A percentile compares a stretch with the other conserved stretches of the same genome.
Evolutionary conservation across 2,329 filamentous ascomycete species (phyloP).

Genomic region (Orbilia brochopaga): DNA sequence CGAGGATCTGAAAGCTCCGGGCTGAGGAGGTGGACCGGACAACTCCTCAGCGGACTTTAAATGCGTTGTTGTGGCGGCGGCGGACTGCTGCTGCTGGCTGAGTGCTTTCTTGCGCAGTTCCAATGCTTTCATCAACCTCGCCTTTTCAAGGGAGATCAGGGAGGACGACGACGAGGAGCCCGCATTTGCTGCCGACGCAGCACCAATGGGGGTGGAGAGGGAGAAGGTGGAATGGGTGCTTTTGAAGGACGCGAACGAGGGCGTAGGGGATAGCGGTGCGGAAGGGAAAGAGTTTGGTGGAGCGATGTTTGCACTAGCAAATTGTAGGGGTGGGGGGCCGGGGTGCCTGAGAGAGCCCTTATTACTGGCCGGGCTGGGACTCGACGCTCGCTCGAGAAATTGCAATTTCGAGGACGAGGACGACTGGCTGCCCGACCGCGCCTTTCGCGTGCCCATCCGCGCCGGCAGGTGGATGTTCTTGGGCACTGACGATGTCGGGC

Average conservation of each 20-base stretch:
- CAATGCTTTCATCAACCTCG: conserved; percentile 90
- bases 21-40: conserved; percentile 16
- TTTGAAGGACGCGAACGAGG: conserved; percentile 52
- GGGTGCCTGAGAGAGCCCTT: conserved; percentile 45
- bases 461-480: conserved; percentile 69
- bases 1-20: background rate
- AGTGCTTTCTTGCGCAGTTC: conserved; percentile 85
- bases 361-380: conserved; percentile 34
- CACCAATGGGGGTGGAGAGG: conserved; percentile 57
- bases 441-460: conserved; percentile 67
- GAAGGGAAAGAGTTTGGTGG: conserved; percentile 47
- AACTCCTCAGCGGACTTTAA: conserved; percentile 23
- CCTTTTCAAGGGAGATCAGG: conserved; percentile 82
- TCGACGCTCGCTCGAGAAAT: conserved; percentile 27
- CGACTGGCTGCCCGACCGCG: conserved; percentile 60
- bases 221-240: conserved; percentile 58
- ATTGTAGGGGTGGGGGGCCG: conserved; percentile 52
- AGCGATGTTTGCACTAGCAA: conserved; percentile 51
- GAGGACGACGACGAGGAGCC: conserved; percentile 57
- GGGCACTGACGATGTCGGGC: conserved; percentile 79
- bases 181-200: conserved; percentile 61
- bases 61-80: conserved; percentile 46
- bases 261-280: conserved; percentile 48
- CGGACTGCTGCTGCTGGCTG: conserved; percentile 57
- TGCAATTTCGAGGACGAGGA: conserved; percentile 51